Evolutionary conservation across 208 protist genomes (phyloP).

Genomic region (Borovskyia barvae): DNA sequence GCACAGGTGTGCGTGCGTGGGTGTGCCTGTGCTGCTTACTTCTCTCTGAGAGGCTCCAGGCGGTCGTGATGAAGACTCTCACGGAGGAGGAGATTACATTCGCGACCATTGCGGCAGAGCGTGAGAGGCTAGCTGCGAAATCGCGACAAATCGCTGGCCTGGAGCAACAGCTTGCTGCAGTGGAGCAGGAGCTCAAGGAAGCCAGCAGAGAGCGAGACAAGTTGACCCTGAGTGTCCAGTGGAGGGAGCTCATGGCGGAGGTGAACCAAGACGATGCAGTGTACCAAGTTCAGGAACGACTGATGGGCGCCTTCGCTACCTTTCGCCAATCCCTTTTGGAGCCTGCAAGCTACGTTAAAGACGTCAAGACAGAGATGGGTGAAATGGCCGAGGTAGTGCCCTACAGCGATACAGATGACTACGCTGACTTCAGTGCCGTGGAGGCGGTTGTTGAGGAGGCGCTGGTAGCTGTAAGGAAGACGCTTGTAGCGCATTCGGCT

Average conservation of each 20-base stretch:
- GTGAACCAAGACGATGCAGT: constrained; percentile 30
- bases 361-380: constrained; percentile 4
- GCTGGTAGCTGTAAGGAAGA: constrained; percentile 22
- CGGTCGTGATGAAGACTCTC: constrained; percentile 28
- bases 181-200: constrained; percentile 64
- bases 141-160: constrained; percentile 75
- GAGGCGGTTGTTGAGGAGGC: constrained; percentile 56
- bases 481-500: constrained; percentile 15
- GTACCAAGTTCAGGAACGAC: constrained; percentile 37
- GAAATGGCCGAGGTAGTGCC: constrained; percentile 30
- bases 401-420: constrained; percentile 77
- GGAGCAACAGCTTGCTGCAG: constrained; percentile 69
- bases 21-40: too few relatives aligned
- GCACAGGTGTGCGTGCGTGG: neutral
- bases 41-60: too few relatives aligned
- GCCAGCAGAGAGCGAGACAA: constrained; percentile 43
- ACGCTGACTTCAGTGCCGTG: constrained; percentile 62
- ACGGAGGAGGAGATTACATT: constrained; percentile 41
- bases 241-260: constrained; percentile 83
- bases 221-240: constrained; percentile 69
- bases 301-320: constrained; percentile 36
- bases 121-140: constrained; percentile 34
- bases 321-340: constrained; percentile 48
- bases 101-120: constrained; percentile 39
- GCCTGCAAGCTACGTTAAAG: constrained; percentile 43